phyloP scores from a whole-genome alignment of 257 asterid species.

The Cynanchum wilfordii region DNA sequence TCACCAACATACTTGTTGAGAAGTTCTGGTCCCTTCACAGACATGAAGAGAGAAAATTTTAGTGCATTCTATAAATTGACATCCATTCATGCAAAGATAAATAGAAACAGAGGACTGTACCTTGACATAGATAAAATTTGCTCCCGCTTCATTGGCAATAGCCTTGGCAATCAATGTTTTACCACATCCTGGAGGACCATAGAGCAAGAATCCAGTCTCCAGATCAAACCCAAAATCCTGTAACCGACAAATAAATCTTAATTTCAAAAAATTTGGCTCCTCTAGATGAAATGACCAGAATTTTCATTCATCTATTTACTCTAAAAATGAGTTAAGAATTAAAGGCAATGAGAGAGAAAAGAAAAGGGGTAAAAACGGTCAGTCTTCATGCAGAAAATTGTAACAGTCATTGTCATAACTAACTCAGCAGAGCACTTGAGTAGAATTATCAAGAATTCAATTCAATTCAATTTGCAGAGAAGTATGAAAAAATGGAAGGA shows the following conservation, averaged over 20 bases:
- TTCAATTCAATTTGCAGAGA: not conserved
- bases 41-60: constrained; percentile 15
- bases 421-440: not conserved
- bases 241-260: constrained; percentile 8
- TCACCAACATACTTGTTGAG: constrained; percentile 90
- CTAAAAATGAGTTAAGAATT: not conserved
- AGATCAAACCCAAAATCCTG: constrained; percentile 59
- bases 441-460: not conserved
- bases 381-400: not conserved
- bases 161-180: constrained; percentile 95
- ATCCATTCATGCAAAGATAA: constrained; percentile 1
- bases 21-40: constrained; percentile 80
- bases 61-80: constrained; percentile 1
- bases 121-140: constrained; percentile 86
- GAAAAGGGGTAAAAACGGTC: not conserved
- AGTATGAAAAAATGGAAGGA: not conserved
- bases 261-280: not conserved
- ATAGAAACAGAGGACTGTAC: constrained; percentile 30
- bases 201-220: constrained; percentile 83
- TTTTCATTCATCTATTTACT: not conserved
- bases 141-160: constrained; percentile 90
- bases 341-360: not conserved
- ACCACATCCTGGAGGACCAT: constrained; percentile 98
- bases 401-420: not conserved
- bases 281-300: not conserved